These are phyloP conservation scores for Suillus subalutaceus DNA, from an alignment of 768 basidiomycete species.

Conservation along the genomic window DNA sequence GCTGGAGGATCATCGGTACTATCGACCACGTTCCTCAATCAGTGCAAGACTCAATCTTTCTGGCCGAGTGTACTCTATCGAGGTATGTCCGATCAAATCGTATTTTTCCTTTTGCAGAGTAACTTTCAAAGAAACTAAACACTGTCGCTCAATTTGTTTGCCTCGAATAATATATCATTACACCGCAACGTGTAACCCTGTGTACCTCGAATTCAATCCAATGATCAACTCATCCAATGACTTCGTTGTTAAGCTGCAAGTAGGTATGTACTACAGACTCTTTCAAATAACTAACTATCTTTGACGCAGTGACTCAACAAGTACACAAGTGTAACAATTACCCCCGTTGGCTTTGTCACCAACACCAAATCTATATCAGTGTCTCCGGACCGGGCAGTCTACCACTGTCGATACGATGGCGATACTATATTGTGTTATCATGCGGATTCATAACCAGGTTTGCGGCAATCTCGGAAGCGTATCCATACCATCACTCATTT, in stretches of 20 bases:
- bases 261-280: background rate
- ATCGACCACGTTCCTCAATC: background rate
- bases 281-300: background rate
- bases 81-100: conserved; percentile 1
- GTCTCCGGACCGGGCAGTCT: background rate
- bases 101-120: background rate
- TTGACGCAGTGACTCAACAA: background rate
- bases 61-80: background rate
- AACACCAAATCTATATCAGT: background rate
- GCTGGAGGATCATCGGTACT: background rate
- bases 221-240: background rate
- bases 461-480: background rate
- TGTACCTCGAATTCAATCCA: background rate
- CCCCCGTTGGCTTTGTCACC: background rate
- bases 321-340: background rate
- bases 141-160: conserved; percentile 7
- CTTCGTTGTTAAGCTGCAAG: background rate
- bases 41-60: background rate
- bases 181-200: background rate
- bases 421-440: background rate
- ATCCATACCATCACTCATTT: background rate
- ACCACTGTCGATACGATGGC: background rate
- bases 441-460: background rate
- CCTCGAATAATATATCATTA: background rate
- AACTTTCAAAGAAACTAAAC: background rate